A percentile compares a stretch with the other conserved stretches of the same genome.
Evolutionary conservation across 768 basidiomycete species (phyloP).

Genomic region (Hortiboletus flavorubellus): DNA sequence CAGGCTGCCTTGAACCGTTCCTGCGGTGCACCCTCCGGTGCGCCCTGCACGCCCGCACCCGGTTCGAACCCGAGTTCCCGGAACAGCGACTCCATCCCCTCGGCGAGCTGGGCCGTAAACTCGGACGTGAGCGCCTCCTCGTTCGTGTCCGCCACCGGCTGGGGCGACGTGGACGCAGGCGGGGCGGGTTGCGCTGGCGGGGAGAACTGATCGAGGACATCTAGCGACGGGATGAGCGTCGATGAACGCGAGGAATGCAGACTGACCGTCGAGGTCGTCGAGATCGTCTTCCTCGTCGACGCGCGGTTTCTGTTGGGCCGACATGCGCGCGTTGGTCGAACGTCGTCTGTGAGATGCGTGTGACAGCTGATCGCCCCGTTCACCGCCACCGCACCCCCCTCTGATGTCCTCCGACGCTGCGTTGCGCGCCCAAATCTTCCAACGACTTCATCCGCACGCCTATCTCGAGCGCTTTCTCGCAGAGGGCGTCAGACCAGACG

Average conservation of each 20-base stretch:
- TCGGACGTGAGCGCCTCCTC: slow-evolving; percentile 15
- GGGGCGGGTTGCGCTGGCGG: slow-evolving; percentile 18
- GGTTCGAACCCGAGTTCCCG: slow-evolving; percentile 11
- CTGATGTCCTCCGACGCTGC: slow-evolving; percentile 20
- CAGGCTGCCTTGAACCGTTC: slow-evolving; percentile 56
- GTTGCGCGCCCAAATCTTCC: slow-evolving; percentile 54
- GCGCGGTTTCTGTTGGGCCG: slow-evolving; percentile 12
- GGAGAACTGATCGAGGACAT: slow-evolving; percentile 48
- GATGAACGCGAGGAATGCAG: not conserved
- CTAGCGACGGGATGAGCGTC: slow-evolving; percentile 27
- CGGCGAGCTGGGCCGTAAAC: slow-evolving; percentile 39
- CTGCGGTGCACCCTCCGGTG: slow-evolving; percentile 28
- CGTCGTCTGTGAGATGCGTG: no score
- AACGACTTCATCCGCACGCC: slow-evolving; percentile 82
- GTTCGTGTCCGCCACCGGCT: slow-evolving; percentile 1
- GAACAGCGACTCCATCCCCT: slow-evolving; percentile 45
- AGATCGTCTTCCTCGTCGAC: slow-evolving; percentile 38
- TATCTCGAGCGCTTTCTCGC: slow-evolving; percentile 86
- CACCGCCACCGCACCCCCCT: not conserved
- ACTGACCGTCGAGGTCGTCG: slow-evolving; percentile 42
- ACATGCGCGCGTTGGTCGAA: slow-evolving; percentile 9
- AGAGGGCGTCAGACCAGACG: slow-evolving; percentile 80
- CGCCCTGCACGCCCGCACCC: slow-evolving; percentile 14
- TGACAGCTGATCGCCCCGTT: not conserved
- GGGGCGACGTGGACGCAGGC: slow-evolving; percentile 20